phyloP scores from a whole-genome alignment of 2,329 filamentous ascomycete species.

The Chrysoporthe deuterocubensis region DNA sequence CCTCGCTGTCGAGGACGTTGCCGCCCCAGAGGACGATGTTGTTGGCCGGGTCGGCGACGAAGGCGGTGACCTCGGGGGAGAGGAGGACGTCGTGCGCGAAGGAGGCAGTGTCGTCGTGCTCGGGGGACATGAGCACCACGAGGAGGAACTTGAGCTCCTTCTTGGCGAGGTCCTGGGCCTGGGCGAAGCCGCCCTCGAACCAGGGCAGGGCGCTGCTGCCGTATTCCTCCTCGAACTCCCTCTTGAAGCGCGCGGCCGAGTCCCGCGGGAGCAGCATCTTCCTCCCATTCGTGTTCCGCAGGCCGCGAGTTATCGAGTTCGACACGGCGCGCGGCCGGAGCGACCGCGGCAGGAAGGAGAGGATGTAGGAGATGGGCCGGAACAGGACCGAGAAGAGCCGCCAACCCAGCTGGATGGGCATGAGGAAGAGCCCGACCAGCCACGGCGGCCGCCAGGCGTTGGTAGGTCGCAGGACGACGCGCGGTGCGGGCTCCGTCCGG shows the following conservation, averaged over 20 bases:
- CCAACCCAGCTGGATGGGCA: conserved; percentile 77
- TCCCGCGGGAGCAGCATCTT: conserved; percentile 82
- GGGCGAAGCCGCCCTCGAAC: conserved; percentile 86
- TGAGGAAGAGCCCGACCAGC: conserved; percentile 76
- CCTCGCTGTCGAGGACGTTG: conserved; percentile 89
- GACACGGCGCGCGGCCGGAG: conserved; percentile 60
- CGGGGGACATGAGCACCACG: conserved; percentile 85
- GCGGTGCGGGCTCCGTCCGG: conserved; percentile 71
- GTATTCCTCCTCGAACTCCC: conserved; percentile 95
- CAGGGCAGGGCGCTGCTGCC: conserved; percentile 74
- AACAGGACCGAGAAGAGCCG: conserved; percentile 70
- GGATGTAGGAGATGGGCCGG: conserved; percentile 74
- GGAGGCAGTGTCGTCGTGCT: conserved; percentile 86
- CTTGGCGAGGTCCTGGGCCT: conserved; percentile 88
- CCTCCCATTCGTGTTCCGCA: conserved; percentile 68
- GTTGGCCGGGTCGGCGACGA: conserved; percentile 74
- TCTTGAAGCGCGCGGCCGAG: conserved; percentile 83
- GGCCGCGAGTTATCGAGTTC: conserved; percentile 55
- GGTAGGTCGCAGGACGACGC: conserved; percentile 79
- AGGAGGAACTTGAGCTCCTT: conserved; percentile 88
- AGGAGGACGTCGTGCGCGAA: conserved; percentile 86
- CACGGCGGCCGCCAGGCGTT: conserved; percentile 73
- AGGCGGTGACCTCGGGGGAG: conserved; percentile 71
- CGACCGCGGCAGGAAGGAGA: conserved; percentile 77
- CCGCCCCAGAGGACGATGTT: conserved; percentile 91